These are phyloP conservation scores for Ophidiomyces ophidiicola DNA, from an alignment of 2,329 filamentous ascomycete genomes.

Conservation along the genomic window DNA sequence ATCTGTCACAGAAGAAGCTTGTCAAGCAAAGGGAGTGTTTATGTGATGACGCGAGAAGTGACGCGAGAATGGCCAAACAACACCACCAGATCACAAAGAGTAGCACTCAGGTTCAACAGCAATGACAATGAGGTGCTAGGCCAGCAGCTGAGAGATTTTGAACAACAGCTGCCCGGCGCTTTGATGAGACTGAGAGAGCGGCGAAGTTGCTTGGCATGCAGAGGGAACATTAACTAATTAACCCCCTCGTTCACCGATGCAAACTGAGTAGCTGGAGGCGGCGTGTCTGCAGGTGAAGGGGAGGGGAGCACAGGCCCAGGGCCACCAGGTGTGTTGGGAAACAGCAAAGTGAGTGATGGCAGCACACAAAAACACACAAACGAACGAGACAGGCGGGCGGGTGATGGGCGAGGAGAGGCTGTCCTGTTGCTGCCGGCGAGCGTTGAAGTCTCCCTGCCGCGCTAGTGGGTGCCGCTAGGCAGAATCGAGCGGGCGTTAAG, in stretches of 20 bases:
- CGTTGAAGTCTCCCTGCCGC: slow-evolving; percentile 9
- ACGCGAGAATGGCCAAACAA: not conserved
- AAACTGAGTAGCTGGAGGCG: not conserved
- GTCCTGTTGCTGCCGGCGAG: slow-evolving; percentile 4
- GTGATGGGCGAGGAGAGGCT: too few species aligned
- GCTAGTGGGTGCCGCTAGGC: slow-evolving; percentile 7
- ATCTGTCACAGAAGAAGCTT: slow-evolving; percentile 3
- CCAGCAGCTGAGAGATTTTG: not conserved
- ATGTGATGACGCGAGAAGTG: slow-evolving; percentile 4
- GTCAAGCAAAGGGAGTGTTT: slow-evolving; percentile 4
- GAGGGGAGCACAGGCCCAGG: not conserved
- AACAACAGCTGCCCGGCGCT: slow-evolving; percentile 1
- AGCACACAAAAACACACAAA: not conserved
- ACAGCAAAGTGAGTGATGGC: not conserved
- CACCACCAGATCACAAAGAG: not conserved
- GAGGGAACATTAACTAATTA: slow-evolving; percentile 8
- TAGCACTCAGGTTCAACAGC: not conserved
- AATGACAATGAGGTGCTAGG: not conserved
- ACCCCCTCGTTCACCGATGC: slow-evolving; percentile 12
- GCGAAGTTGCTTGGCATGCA: slow-evolving; percentile 25
- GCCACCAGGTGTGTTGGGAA: slow-evolving; percentile 3
- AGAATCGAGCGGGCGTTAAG: not conserved
- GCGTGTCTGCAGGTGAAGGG: not conserved
- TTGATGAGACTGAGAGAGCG: slow-evolving; percentile 22
- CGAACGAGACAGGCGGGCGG: too few species aligned